Conservation (phyloP, 371 early-diverging fungal genomes). For the Blastocladiella emersonii region DNA sequence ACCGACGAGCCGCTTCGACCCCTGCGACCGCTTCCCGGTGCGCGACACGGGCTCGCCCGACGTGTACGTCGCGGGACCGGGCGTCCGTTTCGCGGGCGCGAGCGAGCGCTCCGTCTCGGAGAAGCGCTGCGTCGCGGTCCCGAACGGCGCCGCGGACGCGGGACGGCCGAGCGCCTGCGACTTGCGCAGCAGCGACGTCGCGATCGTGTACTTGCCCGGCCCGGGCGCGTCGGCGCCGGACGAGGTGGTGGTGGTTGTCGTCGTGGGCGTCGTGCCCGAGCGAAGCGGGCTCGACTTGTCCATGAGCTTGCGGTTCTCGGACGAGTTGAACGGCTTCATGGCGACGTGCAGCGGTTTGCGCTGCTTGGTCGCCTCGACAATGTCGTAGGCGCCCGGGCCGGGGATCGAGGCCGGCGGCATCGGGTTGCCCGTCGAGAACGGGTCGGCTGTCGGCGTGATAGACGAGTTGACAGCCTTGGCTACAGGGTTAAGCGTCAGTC, state of each 20-base stretch:
- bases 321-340: slow-evolving; percentile 5
- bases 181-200: neutral
- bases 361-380: neutral
- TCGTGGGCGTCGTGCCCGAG: neutral
- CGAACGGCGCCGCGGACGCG: neutral
- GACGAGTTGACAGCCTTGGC: neutral
- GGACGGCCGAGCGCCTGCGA: neutral
- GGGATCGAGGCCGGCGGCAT: neutral
- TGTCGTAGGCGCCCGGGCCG: slow-evolving; percentile 6
- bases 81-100: neutral
- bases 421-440: neutral
- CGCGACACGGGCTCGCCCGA: too few relatives aligned
- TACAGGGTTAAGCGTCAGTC: neutral
- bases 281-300: too few relatives aligned
- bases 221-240: neutral
- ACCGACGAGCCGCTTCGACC: neutral
- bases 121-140: neutral
- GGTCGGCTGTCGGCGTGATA: neutral
- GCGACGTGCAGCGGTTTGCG: slow-evolving; percentile 4
- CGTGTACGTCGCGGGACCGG: neutral
- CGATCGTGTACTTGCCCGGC: neutral
- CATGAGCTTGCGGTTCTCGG: neutral
- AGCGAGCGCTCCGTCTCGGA: neutral
- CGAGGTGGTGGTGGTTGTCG: neutral
- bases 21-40: neutral